Conservation (phyloP, 306 rosid genomes). For the Cucumis hystrix region DNA sequence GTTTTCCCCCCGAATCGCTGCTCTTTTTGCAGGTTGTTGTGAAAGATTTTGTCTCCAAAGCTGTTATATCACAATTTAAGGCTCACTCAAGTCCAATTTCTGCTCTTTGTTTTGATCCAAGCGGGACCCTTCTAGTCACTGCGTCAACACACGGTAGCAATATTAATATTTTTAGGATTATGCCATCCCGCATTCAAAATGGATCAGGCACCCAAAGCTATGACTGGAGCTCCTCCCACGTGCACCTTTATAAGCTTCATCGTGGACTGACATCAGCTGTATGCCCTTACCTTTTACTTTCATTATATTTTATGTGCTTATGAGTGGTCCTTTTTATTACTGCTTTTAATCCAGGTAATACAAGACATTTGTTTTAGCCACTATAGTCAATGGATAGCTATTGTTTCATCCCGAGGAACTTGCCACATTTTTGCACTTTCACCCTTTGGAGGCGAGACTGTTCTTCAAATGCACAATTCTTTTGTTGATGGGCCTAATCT, state of each 20-base stretch:
- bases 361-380: conserved; percentile 85
- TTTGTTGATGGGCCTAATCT: conserved; percentile 46
- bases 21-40: conserved; percentile 58
- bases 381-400: conserved; percentile 76
- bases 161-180: conserved; percentile 70
- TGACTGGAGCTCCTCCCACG: conserved; percentile 66
- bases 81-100: conserved; percentile 90
- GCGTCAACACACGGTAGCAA: conserved; percentile 85
- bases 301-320: conserved; percentile 14
- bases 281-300: conserved; percentile 22
- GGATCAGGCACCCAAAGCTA: conserved; percentile 49
- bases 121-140: conserved; percentile 83
- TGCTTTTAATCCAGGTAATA: conserved; percentile 46
- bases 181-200: conserved; percentile 53
- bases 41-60: conserved; percentile 66
- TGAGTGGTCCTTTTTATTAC: conserved; percentile 10
- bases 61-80: conserved; percentile 68
- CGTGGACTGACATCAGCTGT: conserved; percentile 95
- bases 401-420: conserved; percentile 75
- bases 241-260: conserved; percentile 84
- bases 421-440: conserved; percentile 74
- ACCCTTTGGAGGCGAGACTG: conserved; percentile 78
- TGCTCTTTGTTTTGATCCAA: conserved; percentile 81
- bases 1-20: neutral
- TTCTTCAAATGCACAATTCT: conserved; percentile 56